Conservation (phyloP, 1,284 basidiomycete genomes). For the Meira miltonrushii region DNA sequence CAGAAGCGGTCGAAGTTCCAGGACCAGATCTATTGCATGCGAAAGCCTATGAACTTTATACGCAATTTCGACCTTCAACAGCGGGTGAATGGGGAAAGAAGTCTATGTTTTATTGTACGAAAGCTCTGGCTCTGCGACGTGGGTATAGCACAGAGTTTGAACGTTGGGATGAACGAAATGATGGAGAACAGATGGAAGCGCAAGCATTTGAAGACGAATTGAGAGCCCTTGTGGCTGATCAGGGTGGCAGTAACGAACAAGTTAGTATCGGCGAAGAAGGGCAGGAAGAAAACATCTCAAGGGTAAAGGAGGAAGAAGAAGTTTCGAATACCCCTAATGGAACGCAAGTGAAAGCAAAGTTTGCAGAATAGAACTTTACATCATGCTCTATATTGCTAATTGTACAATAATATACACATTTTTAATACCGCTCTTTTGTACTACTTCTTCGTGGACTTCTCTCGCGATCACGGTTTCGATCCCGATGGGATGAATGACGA, state of each 20-base stretch:
- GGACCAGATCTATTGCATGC: constrained; percentile 32
- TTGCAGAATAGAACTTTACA: no score
- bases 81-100: constrained; percentile 50
- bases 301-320: not conserved
- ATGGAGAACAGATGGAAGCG: constrained; percentile 14
- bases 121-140: constrained; percentile 30
- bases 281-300: not conserved
- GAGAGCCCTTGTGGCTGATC: not conserved
- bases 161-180: constrained; percentile 9
- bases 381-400: no score
- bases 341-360: no score
- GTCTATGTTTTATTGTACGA: constrained; percentile 35
- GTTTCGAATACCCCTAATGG: no score
- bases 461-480: no score
- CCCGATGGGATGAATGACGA: no score
- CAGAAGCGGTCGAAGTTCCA: not conserved
- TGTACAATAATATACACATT: no score
- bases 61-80: constrained; percentile 45
- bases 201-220: constrained; percentile 1
- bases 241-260: not conserved
- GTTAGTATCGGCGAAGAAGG: not conserved
- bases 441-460: no score
- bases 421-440: no score
- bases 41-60: constrained; percentile 40
- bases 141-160: constrained; percentile 25